phyloP scores from a whole-genome alignment of 1,284 basidiomycete species.

The Pseudozyma sp. region DNA sequence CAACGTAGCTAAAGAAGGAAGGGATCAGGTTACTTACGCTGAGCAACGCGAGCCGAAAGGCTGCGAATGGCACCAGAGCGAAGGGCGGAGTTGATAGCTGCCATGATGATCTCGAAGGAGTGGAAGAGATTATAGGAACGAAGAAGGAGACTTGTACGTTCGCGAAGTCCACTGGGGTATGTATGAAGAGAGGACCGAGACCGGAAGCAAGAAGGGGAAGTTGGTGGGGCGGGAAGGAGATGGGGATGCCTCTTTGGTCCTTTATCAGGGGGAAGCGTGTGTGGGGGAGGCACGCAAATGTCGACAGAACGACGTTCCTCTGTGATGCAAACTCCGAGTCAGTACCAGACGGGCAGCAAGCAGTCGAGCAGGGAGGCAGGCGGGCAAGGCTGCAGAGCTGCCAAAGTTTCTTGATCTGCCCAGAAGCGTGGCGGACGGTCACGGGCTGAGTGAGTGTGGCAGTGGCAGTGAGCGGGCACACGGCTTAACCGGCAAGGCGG shows the following conservation, averaged over 20 bases:
- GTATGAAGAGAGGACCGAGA: slow-evolving; percentile 10
- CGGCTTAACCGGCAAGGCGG: slow-evolving; percentile 15
- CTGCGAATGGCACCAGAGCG: slow-evolving; percentile 50
- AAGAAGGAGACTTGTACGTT: not conserved
- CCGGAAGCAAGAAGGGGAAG: slow-evolving; percentile 3
- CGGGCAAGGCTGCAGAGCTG: slow-evolving; percentile 2
- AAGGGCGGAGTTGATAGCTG: slow-evolving; percentile 47
- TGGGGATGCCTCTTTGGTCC: not conserved
- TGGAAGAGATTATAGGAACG: slow-evolving; percentile 3
- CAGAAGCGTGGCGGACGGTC: not conserved
- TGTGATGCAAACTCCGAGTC: not conserved
- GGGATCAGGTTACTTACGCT: slow-evolving; percentile 33
- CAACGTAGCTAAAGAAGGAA: not conserved
- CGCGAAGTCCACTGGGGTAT: slow-evolving; percentile 21
- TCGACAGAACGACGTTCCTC: slow-evolving; percentile 24
- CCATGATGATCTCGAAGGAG: slow-evolving; percentile 28
- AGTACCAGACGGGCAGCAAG: too few relatives aligned
- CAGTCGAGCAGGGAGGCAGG: not conserved
- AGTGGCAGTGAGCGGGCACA: slow-evolving; percentile 8
- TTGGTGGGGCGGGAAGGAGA: not conserved
- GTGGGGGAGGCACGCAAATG: slow-evolving; percentile 1
- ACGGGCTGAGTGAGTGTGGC: not conserved
- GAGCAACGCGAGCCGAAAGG: slow-evolving; percentile 47
- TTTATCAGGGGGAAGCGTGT: slow-evolving; percentile 23
- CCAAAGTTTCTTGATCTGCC: not conserved